Evolutionary conservation across 768 basidiomycete genomes (phyloP).

Genomic region (Mycena chlorophos): DNA sequence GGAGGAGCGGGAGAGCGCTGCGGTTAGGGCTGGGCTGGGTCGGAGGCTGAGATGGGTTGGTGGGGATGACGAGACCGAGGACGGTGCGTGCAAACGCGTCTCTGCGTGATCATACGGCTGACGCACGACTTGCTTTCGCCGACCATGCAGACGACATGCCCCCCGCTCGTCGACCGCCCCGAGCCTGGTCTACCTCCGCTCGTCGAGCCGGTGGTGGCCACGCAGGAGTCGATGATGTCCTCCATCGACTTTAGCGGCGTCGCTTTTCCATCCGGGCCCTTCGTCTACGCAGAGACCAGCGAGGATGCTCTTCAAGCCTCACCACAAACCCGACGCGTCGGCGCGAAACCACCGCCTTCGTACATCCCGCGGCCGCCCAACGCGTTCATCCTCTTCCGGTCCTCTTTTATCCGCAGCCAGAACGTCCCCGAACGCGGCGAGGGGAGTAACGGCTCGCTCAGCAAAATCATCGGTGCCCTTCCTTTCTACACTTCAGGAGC

Average conservation of each 20-base stretch:
- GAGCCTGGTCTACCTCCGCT: slow-evolving; percentile 22
- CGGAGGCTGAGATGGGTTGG: too few relatives aligned
- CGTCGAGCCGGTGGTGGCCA: slow-evolving; percentile 9
- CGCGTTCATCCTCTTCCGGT: slow-evolving; percentile 84
- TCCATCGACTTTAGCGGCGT: slow-evolving; percentile 16
- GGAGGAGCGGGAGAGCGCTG: background rate
- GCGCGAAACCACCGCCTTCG: slow-evolving; percentile 33
- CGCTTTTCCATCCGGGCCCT: background rate
- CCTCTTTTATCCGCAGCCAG: slow-evolving; percentile 72
- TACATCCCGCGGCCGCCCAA: slow-evolving; percentile 85
- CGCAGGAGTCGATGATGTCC: slow-evolving; percentile 22
- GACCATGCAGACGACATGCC: background rate
- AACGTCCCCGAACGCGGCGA: slow-evolving; percentile 76
- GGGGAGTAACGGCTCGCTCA: slow-evolving; percentile 76
- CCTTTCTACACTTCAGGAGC: background rate
- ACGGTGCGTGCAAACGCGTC: slow-evolving; percentile 1
- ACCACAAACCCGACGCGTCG: background rate
- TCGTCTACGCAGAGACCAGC: background rate
- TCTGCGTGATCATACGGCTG: background rate
- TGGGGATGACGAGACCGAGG: background rate
- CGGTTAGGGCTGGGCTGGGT: too few relatives aligned
- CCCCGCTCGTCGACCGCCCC: background rate
- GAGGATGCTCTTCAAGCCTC: background rate
- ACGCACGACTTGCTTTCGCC: background rate
- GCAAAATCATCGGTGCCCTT: slow-evolving; percentile 73